Evolutionary conservation across 2,329 filamentous ascomycete genomes (phyloP).

Genomic region (Talaromyces sp.): DNA sequence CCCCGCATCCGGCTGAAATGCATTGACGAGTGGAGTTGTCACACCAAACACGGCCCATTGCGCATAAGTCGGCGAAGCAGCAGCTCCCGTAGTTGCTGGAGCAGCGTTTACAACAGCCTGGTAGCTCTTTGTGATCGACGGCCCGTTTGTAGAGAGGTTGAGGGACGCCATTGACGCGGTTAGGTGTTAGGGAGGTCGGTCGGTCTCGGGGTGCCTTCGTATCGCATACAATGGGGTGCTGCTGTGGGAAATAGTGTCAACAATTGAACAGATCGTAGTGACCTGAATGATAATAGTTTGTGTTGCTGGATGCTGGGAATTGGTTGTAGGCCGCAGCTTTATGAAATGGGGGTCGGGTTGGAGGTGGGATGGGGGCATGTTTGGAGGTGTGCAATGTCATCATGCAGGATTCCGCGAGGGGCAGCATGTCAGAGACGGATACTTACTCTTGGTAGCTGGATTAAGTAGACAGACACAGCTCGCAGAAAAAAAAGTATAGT

Average conservation of each 20-base stretch:
- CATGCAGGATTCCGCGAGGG: background rate
- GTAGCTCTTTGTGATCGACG: constrained; percentile 75
- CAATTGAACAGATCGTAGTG: background rate
- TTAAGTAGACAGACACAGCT: background rate
- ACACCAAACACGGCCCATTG: constrained; percentile 96
- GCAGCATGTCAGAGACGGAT: background rate
- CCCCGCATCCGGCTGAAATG: constrained; percentile 77
- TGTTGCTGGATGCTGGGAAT: background rate
- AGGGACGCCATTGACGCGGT: constrained; percentile 65
- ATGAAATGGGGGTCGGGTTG: background rate
- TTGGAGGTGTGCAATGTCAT: background rate
- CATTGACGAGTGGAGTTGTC: constrained; percentile 84
- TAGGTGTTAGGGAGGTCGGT: background rate
- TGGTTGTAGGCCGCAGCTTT: background rate
- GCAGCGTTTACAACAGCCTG: constrained; percentile 63
- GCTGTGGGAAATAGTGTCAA: background rate
- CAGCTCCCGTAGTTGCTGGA: constrained; percentile 54
- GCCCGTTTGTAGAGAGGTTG: constrained; percentile 74
- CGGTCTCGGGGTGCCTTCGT: background rate
- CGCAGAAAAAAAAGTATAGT: background rate
- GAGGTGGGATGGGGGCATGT: background rate
- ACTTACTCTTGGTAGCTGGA: background rate
- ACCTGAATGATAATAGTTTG: background rate
- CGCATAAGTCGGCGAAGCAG: constrained; percentile 73
- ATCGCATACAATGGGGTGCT: constrained; percentile 13